These are phyloP conservation scores for Didymella glomerata DNA, from an alignment of 2,329 filamentous ascomycete species.

Conservation along the genomic window DNA sequence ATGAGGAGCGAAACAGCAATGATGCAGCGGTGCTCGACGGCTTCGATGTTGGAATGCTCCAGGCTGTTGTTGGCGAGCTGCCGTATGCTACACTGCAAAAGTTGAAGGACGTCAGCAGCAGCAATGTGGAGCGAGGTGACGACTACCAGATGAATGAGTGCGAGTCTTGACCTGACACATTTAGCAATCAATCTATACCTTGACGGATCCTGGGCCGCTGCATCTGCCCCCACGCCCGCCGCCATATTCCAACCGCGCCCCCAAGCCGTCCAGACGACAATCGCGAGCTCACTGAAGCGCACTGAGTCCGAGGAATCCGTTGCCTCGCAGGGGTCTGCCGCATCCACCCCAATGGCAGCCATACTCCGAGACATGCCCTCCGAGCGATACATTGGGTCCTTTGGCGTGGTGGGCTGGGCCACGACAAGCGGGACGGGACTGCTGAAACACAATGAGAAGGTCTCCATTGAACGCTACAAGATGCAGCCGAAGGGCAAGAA, in stretches of 20 bases:
- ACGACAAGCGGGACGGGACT: slow-evolving; percentile 81
- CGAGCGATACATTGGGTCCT: slow-evolving; percentile 84
- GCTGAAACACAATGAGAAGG: slow-evolving; percentile 80
- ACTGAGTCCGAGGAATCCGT: slow-evolving; percentile 38
- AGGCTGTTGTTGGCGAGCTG: slow-evolving; percentile 66
- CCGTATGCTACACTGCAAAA: slow-evolving; percentile 55
- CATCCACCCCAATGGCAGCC: slow-evolving; percentile 29
- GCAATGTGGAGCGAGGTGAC: slow-evolving; percentile 62
- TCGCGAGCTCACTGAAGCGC: slow-evolving; percentile 35
- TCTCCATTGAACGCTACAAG: slow-evolving; percentile 87
- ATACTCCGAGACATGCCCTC: slow-evolving; percentile 58
- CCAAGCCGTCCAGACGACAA: slow-evolving; percentile 33
- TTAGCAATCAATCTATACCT: slow-evolving; percentile 70
- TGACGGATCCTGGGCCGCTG: slow-evolving; percentile 67
- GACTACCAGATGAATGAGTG: neutral
- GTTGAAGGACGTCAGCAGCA: slow-evolving; percentile 60
- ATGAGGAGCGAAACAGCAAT: slow-evolving; percentile 19
- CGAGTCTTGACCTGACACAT: slow-evolving; percentile 17
- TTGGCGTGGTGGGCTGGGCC: slow-evolving; percentile 91
- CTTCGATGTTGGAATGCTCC: slow-evolving; percentile 65
- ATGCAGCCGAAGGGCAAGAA: slow-evolving; percentile 64
- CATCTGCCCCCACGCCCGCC: slow-evolving; percentile 21
- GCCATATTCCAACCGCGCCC: slow-evolving; percentile 31
- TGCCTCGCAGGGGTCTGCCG: slow-evolving; percentile 32
- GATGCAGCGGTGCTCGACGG: slow-evolving; percentile 35